These are phyloP conservation scores for Globisporangium yorkense DNA, from an alignment of 352 stramenopile genomes.

Conservation along the genomic window DNA sequence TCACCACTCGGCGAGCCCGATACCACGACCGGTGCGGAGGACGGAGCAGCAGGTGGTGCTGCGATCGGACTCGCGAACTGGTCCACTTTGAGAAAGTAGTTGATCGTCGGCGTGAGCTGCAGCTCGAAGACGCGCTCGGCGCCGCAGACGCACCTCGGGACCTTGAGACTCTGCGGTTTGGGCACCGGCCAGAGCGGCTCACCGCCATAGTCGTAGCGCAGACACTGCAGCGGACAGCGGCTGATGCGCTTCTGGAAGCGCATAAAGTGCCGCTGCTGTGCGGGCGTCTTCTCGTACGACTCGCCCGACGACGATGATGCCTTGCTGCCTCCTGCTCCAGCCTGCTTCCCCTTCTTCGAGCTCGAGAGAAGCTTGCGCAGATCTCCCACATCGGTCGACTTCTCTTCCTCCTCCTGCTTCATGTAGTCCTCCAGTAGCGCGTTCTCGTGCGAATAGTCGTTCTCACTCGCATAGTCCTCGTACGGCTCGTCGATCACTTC, in stretches of 20 bases:
- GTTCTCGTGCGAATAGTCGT: conserved; percentile 72
- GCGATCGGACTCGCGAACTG: conserved; percentile 27
- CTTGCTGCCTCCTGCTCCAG: not conserved
- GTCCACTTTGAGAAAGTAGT: conserved; percentile 85
- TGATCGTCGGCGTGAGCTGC: conserved; percentile 78
- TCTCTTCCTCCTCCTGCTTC: conserved; percentile 73
- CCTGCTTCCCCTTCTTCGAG: conserved; percentile 32
- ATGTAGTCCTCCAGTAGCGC: conserved; percentile 75
- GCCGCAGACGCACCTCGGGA: conserved; percentile 56
- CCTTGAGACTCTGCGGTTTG: conserved; percentile 34
- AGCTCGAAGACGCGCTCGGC: conserved; percentile 71
- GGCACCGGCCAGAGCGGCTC: conserved; percentile 73
- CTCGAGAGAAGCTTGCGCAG: conserved; percentile 53
- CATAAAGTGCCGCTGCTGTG: conserved; percentile 66
- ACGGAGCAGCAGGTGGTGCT: conserved; percentile 6
- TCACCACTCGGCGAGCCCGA: not conserved
- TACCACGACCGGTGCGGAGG: not conserved
- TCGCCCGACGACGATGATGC: conserved; percentile 31
- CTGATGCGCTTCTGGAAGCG: conserved; percentile 85
- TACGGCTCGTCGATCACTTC: conserved; percentile 76
- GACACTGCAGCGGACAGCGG: conserved; percentile 66
- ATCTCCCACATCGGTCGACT: conserved; percentile 54
- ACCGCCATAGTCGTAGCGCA: conserved; percentile 84
- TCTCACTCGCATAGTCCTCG: conserved; percentile 52
- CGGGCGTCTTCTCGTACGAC: conserved; percentile 78